phyloP scores from a whole-genome alignment of 1,284 basidiomycete species.

The Pseudozyma tsukubaensis region DNA sequence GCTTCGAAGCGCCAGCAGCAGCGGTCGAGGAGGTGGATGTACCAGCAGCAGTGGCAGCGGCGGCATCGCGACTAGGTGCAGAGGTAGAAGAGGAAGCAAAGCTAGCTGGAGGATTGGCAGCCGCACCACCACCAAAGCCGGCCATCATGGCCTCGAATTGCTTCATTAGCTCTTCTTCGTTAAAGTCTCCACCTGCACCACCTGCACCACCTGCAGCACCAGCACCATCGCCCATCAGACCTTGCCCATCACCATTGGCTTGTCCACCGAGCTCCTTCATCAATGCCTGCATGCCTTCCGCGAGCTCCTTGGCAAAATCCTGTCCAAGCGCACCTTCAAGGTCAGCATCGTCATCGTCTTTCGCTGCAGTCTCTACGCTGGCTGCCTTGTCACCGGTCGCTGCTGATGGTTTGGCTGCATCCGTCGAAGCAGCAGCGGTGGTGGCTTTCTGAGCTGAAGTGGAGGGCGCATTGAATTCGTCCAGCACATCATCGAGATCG shows the following conservation, averaged over 20 bases:
- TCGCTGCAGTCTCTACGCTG: background rate
- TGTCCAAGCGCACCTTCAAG: conserved; percentile 60
- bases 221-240: conserved; percentile 22
- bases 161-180: conserved; percentile 65
- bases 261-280: conserved; percentile 75
- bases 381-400: background rate
- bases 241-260: conserved; percentile 23
- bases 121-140: conserved; percentile 43
- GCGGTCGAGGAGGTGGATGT: conserved; percentile 7
- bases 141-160: conserved; percentile 67
- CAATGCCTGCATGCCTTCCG: conserved; percentile 85
- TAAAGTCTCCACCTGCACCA: conserved; percentile 25
- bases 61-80: background rate
- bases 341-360: conserved; percentile 27
- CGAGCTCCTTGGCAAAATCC: conserved; percentile 79
- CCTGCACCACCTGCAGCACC: conserved; percentile 8
- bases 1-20: conserved; percentile 30
- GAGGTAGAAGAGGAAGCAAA: background rate
- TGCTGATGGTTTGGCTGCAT: conserved; percentile 57
- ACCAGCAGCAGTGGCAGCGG: conserved; percentile 8
- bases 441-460: conserved; percentile 39
- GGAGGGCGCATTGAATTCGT: conserved; percentile 68
- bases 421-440: conserved; percentile 41
- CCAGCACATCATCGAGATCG: conserved; percentile 69
- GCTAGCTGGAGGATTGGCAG: background rate